phyloP scores from a whole-genome alignment of 2,329 filamentous ascomycete genomes.

The Neopestalotiopsis clavispora region DNA sequence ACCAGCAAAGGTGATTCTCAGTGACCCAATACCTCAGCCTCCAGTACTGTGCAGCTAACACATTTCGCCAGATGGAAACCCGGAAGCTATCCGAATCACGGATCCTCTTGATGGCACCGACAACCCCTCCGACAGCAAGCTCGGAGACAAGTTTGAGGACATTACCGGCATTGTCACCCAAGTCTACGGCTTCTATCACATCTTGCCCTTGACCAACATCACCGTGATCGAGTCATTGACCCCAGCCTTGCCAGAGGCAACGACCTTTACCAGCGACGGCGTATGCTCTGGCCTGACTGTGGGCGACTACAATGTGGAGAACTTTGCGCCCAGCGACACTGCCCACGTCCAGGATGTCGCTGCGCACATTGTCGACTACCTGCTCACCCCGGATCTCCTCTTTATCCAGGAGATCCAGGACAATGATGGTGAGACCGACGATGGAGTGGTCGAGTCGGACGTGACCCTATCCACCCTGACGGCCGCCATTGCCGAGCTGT shows the following conservation, averaged over 20 bases:
- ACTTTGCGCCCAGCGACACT: slow-evolving; percentile 60
- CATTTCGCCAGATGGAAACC: slow-evolving; percentile 61
- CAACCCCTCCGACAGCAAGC: slow-evolving; percentile 63
- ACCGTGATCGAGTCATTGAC: slow-evolving; percentile 49
- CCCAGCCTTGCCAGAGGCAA: slow-evolving; percentile 53
- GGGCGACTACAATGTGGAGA: slow-evolving; percentile 74
- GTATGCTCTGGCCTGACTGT: slow-evolving; percentile 67
- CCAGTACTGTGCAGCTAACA: slow-evolving; percentile 2
- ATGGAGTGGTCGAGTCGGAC: slow-evolving; percentile 62
- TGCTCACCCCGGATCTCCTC: slow-evolving; percentile 67
- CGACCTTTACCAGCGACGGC: slow-evolving; percentile 57
- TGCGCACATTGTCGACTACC: slow-evolving; percentile 66
- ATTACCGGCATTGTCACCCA: slow-evolving; percentile 73
- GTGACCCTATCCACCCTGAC: slow-evolving; percentile 62
- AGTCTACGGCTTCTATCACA: slow-evolving; percentile 70
- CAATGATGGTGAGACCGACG: slow-evolving; percentile 63
- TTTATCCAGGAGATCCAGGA: slow-evolving; percentile 77
- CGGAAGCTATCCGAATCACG: slow-evolving; percentile 70
- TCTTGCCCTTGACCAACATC: slow-evolving; percentile 66
- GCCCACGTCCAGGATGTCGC: slow-evolving; percentile 63
- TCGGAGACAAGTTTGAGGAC: slow-evolving; percentile 68
- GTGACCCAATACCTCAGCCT: not conserved
- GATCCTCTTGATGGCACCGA: slow-evolving; percentile 66
- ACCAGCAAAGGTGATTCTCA: slow-evolving; percentile 51
- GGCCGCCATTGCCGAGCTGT: slow-evolving; percentile 53